Conservation (phyloP, 768 basidiomycete species). For the Kwoniella dendrophila region DNA sequence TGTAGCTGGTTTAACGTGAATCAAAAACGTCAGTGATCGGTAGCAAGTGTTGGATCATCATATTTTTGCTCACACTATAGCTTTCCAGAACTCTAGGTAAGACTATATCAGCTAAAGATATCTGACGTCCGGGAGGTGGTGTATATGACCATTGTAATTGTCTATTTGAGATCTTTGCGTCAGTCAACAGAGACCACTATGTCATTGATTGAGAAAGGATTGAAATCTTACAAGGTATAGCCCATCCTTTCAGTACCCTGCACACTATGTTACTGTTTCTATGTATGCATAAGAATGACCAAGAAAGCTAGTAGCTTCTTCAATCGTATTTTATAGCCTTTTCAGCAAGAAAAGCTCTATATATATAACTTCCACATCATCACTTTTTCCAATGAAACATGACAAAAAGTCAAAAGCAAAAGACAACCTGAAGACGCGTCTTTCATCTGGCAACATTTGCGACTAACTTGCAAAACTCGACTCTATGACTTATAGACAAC, state of each 20-base stretch:
- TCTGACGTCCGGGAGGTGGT: constrained; percentile 23
- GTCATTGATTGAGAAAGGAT: background rate
- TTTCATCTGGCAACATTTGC: background rate
- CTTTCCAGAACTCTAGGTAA: constrained; percentile 40
- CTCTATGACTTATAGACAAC: too few relatives aligned
- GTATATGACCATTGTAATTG: constrained; percentile 42
- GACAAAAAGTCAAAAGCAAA: background rate
- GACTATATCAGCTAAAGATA: constrained; percentile 36
- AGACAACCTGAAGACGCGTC: constrained; percentile 3
- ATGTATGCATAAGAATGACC: background rate
- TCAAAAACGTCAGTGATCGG: background rate
- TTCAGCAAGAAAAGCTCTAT: background rate
- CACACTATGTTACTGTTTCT: background rate
- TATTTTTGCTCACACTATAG: constrained; percentile 30
- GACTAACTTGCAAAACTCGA: too few relatives aligned
- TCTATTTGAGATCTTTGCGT: constrained; percentile 12
- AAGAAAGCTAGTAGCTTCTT: background rate
- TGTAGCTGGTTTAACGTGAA: constrained; percentile 26
- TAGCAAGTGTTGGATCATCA: background rate
- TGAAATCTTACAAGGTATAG: constrained; percentile 29
- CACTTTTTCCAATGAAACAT: background rate
- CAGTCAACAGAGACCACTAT: background rate
- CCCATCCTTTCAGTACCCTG: constrained; percentile 18
- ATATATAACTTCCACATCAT: constrained; percentile 20
- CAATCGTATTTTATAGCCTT: too few relatives aligned